Evolutionary conservation across 202 grass and related monocot genomes (phyloP).

Genomic region (Hordeum pubiflorum): DNA sequence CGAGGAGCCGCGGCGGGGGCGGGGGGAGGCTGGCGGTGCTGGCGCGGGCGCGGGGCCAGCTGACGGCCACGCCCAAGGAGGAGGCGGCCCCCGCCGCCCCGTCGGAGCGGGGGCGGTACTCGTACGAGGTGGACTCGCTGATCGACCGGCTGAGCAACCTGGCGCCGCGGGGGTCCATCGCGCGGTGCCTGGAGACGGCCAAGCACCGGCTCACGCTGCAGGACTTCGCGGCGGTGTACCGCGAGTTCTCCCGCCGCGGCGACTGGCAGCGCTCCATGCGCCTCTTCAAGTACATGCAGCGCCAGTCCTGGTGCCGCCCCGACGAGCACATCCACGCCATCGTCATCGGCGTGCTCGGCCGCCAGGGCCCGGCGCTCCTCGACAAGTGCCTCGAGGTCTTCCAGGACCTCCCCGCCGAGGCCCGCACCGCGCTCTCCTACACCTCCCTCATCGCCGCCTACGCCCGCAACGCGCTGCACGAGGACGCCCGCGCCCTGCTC

Average conservation of each 20-base stretch:
- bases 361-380: constrained; percentile 62
- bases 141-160: constrained; percentile 85
- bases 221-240: constrained; percentile 70
- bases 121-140: constrained; percentile 79
- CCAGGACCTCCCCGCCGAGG: constrained; percentile 62
- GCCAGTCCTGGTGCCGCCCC: constrained; percentile 87
- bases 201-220: constrained; percentile 69
- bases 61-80: not conserved
- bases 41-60: constrained; percentile 2
- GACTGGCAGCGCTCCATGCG: constrained; percentile 92
- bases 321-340: constrained; percentile 97
- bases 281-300: constrained; percentile 98
- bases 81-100: not conserved
- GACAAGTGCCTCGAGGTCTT: constrained; percentile 88
- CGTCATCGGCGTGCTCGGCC: constrained; percentile 78
- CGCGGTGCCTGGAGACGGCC: constrained; percentile 61
- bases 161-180: constrained; percentile 81
- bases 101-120: constrained; percentile 23
- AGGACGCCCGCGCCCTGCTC: constrained; percentile 51
- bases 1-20: constrained; percentile 19
- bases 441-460: constrained; percentile 90
- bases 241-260: constrained; percentile 75
- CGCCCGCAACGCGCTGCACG: constrained; percentile 72
- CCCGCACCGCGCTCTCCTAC: constrained; percentile 78
- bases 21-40: not conserved